Base-by-base conservation (phyloP, 768 basidiomycete genomes). In the Mrakia gelida region DNA sequence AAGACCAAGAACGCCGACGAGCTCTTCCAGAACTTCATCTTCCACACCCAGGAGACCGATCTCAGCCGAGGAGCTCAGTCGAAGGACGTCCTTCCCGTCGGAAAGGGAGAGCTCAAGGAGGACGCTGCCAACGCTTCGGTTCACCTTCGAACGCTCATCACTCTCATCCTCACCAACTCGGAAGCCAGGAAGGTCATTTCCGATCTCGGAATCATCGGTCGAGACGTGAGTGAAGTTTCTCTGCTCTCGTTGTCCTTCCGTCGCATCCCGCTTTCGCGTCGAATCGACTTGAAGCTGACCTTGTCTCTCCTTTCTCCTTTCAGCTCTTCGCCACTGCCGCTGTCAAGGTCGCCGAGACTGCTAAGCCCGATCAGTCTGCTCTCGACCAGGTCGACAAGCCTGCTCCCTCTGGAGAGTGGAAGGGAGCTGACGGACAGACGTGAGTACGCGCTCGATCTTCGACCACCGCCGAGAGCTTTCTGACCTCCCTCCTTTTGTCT, bases 1-100 rank as follows among this genome's bases (percentile, higher is more conserved):
- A 82, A 86, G 71, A 88, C 91, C 81, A 97, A 96, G 89, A 97
- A 97, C 82, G 81, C 81, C 32, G 95, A 96, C 81, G 94, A 98
- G 85, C 88, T 98, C 59, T 87, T 97, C 84, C 96, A 98, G 85
- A 91, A 92, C 81, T 95, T 96, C 81, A 84, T 95, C 59, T 95
- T 91, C 91, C 88, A 81, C 79, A 81, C 79, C 21, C 72, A 77
- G 70, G 61, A 70, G 71, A 79, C 78, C 16, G 83, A 88, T 73
- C 81, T 87, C 28, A 75, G 81, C n/a, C 80, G 82, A 73, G 84
- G 83, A 61, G 86, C 83, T 75, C 83, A 86, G 79, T 82, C 83
- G 54, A 88, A 87, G 84, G 85, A 84, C 62, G 84, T 62, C 34
- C 72, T 78, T 11, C 80, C 80, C 43, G 65, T 77, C 23, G 43